Conservation (phyloP, 2,329 filamentous ascomycete species). For the Ophiocordyceps robertsii region DNA sequence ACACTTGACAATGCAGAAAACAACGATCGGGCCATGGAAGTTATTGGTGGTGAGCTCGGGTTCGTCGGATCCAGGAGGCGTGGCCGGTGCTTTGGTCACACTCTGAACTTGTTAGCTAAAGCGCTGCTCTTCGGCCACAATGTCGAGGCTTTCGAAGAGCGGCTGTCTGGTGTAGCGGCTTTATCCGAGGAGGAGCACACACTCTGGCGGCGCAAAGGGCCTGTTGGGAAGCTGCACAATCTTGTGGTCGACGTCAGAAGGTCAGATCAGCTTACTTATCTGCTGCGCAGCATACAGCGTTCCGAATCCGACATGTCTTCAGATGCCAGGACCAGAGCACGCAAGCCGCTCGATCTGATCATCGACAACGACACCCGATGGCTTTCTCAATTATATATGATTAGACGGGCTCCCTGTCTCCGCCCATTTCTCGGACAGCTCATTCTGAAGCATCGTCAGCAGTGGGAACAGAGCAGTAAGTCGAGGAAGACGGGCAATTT, state of each 20-base stretch:
- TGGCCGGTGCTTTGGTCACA: not conserved
- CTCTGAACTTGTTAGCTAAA: not conserved
- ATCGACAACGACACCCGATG: slow-evolving; percentile 6
- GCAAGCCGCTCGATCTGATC: slow-evolving; percentile 4
- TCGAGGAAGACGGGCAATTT: slow-evolving; percentile 3
- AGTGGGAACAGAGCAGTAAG: not conserved
- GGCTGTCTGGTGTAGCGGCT: not conserved
- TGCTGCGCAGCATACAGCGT: slow-evolving; percentile 1
- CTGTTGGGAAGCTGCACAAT: slow-evolving; percentile 1
- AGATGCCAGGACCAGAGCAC: slow-evolving; percentile 1
- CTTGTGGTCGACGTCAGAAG: slow-evolving; percentile 1
- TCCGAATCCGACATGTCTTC: slow-evolving; percentile 1
- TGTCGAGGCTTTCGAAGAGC: not conserved
- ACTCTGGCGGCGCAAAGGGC: slow-evolving; percentile 1
- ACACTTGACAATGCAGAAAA: slow-evolving; percentile 2
- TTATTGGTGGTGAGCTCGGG: slow-evolving; percentile 1
- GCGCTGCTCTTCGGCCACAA: not conserved
- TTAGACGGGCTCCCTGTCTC: slow-evolving; percentile 3
- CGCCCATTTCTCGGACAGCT: slow-evolving; percentile 1
- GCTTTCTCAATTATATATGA: slow-evolving; percentile 7
- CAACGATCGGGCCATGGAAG: slow-evolving; percentile 2
- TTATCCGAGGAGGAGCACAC: not conserved
- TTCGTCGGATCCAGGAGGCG: not conserved
- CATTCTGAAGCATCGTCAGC: not conserved
- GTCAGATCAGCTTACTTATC: slow-evolving; percentile 2